Conservation (phyloP, 306 rosid genomes). For the Castanea sativa region DNA sequence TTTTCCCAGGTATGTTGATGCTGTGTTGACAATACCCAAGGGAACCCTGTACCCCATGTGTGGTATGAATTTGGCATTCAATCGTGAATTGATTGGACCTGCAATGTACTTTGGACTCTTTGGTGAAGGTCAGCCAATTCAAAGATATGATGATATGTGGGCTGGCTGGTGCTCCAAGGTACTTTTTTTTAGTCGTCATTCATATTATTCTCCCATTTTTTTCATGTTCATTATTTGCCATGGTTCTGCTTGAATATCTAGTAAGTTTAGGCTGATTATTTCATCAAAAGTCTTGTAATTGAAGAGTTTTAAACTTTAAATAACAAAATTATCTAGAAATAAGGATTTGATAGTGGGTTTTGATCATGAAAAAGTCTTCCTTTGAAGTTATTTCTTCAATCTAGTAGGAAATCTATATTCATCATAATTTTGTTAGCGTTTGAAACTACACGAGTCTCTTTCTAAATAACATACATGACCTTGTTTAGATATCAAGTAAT, state of each 20-base stretch:
- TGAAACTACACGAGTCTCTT: too few species aligned
- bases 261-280: neutral
- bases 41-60: constrained; percentile 90
- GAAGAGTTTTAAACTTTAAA: neutral
- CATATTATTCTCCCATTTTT: neutral
- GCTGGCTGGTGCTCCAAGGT: constrained; percentile 97
- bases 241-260: neutral
- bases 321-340: too few species aligned
- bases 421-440: too few species aligned
- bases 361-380: too few species aligned
- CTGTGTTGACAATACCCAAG: constrained; percentile 78
- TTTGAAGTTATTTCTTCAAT: too few species aligned
- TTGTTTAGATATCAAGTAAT: too few species aligned
- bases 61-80: constrained; percentile 82
- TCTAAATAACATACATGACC: too few species aligned
- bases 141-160: constrained; percentile 95
- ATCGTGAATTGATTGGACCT: constrained; percentile 85
- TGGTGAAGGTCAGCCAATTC: constrained; percentile 97
- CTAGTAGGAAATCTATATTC: too few species aligned
- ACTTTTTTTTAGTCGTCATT: constrained; percentile 1
- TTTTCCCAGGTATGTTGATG: constrained; percentile 70
- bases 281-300: neutral
- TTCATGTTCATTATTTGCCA: neutral
- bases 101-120: constrained; percentile 96
- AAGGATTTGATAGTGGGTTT: too few species aligned